Conservation (phyloP, 2,329 filamentous ascomycete genomes). For the Balansia obtecta region DNA sequence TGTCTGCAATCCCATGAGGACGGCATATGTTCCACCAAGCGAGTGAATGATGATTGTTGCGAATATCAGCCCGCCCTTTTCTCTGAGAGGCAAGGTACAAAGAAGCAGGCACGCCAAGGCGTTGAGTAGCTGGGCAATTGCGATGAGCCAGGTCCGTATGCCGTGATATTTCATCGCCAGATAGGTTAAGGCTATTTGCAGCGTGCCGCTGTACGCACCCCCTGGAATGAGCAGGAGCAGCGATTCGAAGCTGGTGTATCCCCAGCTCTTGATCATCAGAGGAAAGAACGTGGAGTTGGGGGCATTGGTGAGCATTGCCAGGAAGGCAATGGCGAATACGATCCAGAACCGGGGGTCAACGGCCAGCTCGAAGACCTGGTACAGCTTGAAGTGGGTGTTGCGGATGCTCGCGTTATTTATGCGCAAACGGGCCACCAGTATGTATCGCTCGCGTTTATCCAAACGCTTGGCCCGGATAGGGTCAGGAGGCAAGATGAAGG, state of each 20-base stretch:
- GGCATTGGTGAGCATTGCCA: constrained; percentile 28
- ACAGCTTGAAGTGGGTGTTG: constrained; percentile 23
- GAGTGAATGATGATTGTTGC: neutral
- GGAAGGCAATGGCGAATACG: constrained; percentile 37
- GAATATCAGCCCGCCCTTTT: neutral
- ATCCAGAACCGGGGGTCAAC: constrained; percentile 37
- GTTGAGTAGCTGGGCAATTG: neutral
- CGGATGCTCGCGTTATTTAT: constrained; percentile 18
- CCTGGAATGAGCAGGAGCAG: constrained; percentile 38
- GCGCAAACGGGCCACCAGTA: constrained; percentile 29
- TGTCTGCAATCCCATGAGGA: neutral
- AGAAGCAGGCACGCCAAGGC: neutral
- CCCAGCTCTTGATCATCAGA: constrained; percentile 20
- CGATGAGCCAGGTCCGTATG: neutral
- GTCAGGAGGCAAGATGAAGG: constrained; percentile 47
- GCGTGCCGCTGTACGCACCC: constrained; percentile 18
- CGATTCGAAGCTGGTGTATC: constrained; percentile 22
- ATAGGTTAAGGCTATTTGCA: neutral
- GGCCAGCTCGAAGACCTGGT: constrained; percentile 27
- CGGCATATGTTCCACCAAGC: neutral
- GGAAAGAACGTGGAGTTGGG: constrained; percentile 23
- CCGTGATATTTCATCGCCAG: neutral
- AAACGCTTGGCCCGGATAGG: constrained; percentile 52
- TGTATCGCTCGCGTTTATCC: constrained; percentile 18
- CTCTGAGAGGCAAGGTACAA: neutral